A percentile compares a stretch with the other conserved stretches of the same genome.
These are phyloP conservation scores for Xylariaceae sp. DNA, from an alignment of 2,329 filamentous ascomycete genomes.

Conservation along the genomic window DNA sequence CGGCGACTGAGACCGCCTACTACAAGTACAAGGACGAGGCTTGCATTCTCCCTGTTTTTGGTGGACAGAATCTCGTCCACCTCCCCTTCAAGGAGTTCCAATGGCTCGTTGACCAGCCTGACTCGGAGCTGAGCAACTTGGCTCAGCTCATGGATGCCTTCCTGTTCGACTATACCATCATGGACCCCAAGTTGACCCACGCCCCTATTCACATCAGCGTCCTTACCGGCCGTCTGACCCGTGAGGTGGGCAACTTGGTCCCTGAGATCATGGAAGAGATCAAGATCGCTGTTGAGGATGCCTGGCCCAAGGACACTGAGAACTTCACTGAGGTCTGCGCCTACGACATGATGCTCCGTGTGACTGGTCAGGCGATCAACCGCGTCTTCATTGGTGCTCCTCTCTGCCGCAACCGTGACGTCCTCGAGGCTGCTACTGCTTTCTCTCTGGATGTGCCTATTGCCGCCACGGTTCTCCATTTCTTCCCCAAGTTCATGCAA, in stretches of 20 bases:
- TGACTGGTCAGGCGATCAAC: constrained; percentile 17
- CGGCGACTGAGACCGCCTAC: constrained; percentile 2
- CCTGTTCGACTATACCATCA: constrained; percentile 15
- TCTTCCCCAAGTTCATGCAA: constrained; percentile 17
- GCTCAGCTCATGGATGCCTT: constrained; percentile 7
- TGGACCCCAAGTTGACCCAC: constrained; percentile 11
- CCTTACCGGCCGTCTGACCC: constrained; percentile 5
- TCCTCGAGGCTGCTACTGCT: constrained; percentile 20
- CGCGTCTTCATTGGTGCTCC: constrained; percentile 23
- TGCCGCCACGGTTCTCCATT: constrained; percentile 14
- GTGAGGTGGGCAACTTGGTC: constrained; percentile 9
- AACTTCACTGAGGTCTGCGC: constrained; percentile 10
- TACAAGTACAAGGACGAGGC: background rate
- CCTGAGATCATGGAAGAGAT: constrained; percentile 8
- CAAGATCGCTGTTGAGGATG: constrained; percentile 1
- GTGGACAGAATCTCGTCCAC: constrained; percentile 1
- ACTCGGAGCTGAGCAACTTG: constrained; percentile 8
- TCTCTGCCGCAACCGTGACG: constrained; percentile 19
- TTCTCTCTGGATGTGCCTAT: constrained; percentile 22
- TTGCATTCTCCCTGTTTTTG: constrained; percentile 11
- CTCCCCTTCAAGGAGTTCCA: constrained; percentile 9
- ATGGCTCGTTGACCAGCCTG: constrained; percentile 13
- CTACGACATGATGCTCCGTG: constrained; percentile 13
- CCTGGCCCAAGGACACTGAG: background rate
- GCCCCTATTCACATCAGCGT: constrained; percentile 3